These are phyloP conservation scores for Dalbergia cultrata DNA, from an alignment of 306 rosid genomes.

Conservation along the genomic window DNA sequence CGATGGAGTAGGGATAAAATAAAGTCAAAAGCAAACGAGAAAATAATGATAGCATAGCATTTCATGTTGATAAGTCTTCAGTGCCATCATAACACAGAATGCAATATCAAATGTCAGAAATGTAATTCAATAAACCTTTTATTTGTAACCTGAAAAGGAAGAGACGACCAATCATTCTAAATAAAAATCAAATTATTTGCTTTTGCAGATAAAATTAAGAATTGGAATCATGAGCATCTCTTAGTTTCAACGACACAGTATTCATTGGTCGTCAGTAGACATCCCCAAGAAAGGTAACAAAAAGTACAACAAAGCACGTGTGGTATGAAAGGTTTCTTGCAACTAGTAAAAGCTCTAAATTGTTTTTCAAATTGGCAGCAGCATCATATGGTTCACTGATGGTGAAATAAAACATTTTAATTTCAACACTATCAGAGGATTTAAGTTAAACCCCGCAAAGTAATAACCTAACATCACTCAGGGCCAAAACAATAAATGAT, in stretches of 20 bases:
- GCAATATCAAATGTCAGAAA: constrained; percentile 49
- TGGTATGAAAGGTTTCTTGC: neutral
- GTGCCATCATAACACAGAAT: constrained; percentile 22
- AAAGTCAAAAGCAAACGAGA: neutral
- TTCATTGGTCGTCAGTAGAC: neutral
- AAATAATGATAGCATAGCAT: neutral
- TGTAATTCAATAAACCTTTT: constrained; percentile 16
- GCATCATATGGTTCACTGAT: neutral
- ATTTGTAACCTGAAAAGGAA: constrained; percentile 3
- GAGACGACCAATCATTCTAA: neutral
- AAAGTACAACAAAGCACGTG: neutral
- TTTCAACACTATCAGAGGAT: neutral
- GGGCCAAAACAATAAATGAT: neutral
- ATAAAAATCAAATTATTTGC: neutral
- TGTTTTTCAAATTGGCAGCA: constrained; percentile 18
- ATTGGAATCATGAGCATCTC: neutral
- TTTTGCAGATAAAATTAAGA: constrained; percentile 11
- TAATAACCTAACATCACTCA: constrained; percentile 27
- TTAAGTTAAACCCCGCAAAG: constrained; percentile 18
- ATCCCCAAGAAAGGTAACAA: neutral
- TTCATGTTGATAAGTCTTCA: neutral
- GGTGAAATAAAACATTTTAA: too few species aligned
- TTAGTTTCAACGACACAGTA: neutral
- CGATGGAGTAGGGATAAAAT: neutral
- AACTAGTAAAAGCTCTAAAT: neutral